Evolutionary conservation across 208 protist species (phyloP).

Genomic region (Lotmaria passim): DNA sequence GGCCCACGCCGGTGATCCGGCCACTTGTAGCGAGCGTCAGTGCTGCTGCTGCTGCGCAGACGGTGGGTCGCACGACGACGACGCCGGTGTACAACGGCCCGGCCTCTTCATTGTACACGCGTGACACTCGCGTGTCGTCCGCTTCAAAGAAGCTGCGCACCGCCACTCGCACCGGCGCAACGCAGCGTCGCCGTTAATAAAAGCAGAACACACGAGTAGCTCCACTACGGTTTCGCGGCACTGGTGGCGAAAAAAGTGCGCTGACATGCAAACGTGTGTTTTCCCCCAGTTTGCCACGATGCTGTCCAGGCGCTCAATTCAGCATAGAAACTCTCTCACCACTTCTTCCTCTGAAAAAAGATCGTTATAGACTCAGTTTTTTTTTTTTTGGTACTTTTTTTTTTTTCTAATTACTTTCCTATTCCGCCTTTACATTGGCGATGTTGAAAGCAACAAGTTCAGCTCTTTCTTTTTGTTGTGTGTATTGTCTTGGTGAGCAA

Average conservation of each 20-base stretch:
- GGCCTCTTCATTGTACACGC: not conserved
- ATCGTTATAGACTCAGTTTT: not conserved
- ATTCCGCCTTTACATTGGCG: too few species aligned
- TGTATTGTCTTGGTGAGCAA: too few species aligned
- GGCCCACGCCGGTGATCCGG: constrained; percentile 20
- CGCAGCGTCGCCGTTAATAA: constrained; percentile 18
- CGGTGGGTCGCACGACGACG: not conserved
- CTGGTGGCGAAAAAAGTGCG: not conserved
- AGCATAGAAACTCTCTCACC: not conserved
- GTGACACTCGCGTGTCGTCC: constrained; percentile 1
- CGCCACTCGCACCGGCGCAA: constrained; percentile 19
- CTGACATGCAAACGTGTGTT: too few species aligned
- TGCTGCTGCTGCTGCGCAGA: constrained; percentile 13
- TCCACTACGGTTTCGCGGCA: constrained; percentile 1
- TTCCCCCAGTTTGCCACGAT: too few species aligned
- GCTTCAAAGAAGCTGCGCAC: constrained; percentile 36
- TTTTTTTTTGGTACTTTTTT: not conserved
- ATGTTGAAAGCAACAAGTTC: too few species aligned
- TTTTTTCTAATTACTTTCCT: not conserved
- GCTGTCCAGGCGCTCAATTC: too few species aligned
- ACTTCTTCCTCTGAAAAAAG: not conserved
- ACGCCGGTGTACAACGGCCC: constrained; percentile 7
- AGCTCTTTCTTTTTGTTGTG: not conserved
- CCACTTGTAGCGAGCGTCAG: not conserved
- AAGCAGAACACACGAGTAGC: not conserved